Evolutionary conservation across 495 filamentous ascomycete genomes (phyloP).

Genomic region (Neohortaea acidophila): DNA sequence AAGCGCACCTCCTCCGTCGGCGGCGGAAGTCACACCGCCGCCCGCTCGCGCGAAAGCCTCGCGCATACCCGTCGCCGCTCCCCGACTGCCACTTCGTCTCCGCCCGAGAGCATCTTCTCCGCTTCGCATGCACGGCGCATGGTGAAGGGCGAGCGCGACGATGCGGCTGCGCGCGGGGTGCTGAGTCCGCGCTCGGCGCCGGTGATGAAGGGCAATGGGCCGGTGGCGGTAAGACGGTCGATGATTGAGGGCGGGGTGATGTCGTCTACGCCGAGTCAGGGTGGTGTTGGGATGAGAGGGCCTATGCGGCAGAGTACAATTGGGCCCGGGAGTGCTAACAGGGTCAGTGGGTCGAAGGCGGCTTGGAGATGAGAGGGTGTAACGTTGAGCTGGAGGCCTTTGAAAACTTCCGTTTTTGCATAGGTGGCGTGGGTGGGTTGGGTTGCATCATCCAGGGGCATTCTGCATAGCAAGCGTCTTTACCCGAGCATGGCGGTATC

Average conservation of each 20-base stretch:
- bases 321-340: neutral
- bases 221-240: constrained; percentile 10
- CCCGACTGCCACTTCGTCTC: constrained; percentile 26
- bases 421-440: no score
- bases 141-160: constrained; percentile 50
- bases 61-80: constrained; percentile 50
- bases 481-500: no score
- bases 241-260: constrained; percentile 3
- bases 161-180: constrained; percentile 38
- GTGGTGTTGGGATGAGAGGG: constrained; percentile 1
- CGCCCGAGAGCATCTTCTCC: constrained; percentile 39
- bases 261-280: neutral
- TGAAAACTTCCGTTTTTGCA: no score
- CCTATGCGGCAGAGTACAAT: constrained; percentile 7
- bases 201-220: constrained; percentile 43
- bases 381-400: no score
- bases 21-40: constrained; percentile 9
- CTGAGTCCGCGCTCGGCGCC: constrained; percentile 51
- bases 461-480: no score
- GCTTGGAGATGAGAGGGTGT: constrained; percentile 17
- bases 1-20: constrained; percentile 35
- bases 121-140: constrained; percentile 54
- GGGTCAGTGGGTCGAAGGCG: constrained; percentile 3
- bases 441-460: no score
- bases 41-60: constrained; percentile 10